These are phyloP conservation scores for Colletotrichum truncatum DNA, from an alignment of 2,329 filamentous ascomycete genomes.

Conservation along the genomic window DNA sequence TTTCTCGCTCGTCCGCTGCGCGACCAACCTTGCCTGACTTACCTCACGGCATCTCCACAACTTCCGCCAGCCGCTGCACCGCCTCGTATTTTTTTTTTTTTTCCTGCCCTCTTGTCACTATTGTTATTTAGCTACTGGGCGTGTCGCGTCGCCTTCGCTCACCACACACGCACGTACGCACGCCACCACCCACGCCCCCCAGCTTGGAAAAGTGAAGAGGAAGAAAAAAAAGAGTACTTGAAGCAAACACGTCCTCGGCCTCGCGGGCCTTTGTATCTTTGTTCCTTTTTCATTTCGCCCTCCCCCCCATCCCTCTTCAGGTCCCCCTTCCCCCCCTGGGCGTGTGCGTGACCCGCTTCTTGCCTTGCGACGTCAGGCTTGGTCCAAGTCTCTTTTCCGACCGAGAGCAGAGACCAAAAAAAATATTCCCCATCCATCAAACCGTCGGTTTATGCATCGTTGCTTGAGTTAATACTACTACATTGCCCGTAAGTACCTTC, in stretches of 20 bases:
- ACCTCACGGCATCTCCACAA: constrained; percentile 1
- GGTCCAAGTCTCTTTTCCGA: constrained; percentile 25
- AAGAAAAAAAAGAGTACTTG: constrained; percentile 27
- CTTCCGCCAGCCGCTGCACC: constrained; percentile 8
- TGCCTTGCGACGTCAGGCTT: constrained; percentile 30
- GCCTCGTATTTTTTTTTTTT: constrained; percentile 2
- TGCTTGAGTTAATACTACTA: constrained; percentile 37
- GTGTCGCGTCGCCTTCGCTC: constrained; percentile 20
- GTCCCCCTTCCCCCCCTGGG: constrained; percentile 14
- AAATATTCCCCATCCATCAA: constrained; percentile 32
- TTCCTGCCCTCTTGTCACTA: background rate
- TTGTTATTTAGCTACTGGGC: background rate
- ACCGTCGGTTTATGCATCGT: constrained; percentile 30
- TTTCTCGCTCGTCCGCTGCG: background rate
- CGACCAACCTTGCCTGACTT: background rate
- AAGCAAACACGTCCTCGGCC: constrained; percentile 31
- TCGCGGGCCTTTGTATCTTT: constrained; percentile 31
- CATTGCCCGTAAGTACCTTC: constrained; percentile 46
- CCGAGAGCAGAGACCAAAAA: constrained; percentile 23
- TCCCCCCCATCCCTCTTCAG: constrained; percentile 1
- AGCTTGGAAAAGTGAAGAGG: background rate
- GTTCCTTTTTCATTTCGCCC: constrained; percentile 24
- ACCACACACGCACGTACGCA: background rate
- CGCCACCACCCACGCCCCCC: background rate
- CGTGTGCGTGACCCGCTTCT: constrained; percentile 30